These are phyloP conservation scores for Coprinellus micaceus DNA, from an alignment of 768 basidiomycete genomes.

Conservation along the genomic window DNA sequence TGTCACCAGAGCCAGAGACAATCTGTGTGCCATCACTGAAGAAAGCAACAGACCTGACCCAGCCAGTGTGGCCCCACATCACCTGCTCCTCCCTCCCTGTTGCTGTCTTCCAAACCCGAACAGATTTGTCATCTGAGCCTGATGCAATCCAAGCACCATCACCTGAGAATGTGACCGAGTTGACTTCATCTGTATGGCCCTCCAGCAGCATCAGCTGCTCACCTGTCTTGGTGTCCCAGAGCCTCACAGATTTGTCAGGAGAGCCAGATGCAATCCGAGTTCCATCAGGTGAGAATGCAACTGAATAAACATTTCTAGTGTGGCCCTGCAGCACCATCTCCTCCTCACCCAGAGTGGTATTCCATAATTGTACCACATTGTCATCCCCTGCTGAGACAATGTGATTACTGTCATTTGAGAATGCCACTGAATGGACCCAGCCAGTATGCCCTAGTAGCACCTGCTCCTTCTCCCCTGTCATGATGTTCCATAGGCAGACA, in stretches of 20 bases:
- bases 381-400: neutral
- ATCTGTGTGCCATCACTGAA: slow-evolving; percentile 12
- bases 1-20: slow-evolving; percentile 12
- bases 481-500: slow-evolving; percentile 18
- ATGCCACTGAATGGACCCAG: slow-evolving; percentile 16
- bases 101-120: slow-evolving; percentile 4
- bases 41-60: neutral
- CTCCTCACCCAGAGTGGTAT: neutral
- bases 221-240: slow-evolving; percentile 14
- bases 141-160: neutral
- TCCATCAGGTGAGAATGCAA: slow-evolving; percentile 2
- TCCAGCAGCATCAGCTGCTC: neutral
- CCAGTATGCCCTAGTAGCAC: slow-evolving; percentile 12
- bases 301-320: neutral
- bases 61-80: neutral
- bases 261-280: slow-evolving; percentile 27
- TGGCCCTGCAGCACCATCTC: neutral
- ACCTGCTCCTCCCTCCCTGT: neutral
- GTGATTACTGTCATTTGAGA: slow-evolving; percentile 6
- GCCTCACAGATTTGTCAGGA: slow-evolving; percentile 14
- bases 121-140: neutral
- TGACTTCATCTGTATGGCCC: slow-evolving; percentile 7
- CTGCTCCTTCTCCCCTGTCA: slow-evolving; percentile 2
- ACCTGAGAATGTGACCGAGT: slow-evolving; percentile 13
- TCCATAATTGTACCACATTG: neutral